Conservation (phyloP, 2,329 filamentous ascomycete species). For the Colletotrichum sp. region DNA sequence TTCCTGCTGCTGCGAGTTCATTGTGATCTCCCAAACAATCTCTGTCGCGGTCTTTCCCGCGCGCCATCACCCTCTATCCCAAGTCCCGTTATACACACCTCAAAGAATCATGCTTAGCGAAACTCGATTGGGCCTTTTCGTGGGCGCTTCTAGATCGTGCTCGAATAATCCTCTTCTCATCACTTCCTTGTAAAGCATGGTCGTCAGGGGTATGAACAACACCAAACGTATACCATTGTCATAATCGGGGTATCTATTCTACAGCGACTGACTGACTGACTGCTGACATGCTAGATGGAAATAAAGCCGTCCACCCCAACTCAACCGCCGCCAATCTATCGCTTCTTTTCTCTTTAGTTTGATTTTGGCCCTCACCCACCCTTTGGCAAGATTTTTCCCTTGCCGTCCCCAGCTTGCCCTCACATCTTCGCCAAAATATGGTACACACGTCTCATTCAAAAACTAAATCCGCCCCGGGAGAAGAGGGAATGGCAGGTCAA, state of each 20-base stretch:
- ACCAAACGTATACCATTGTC: slow-evolving; percentile 15
- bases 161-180: fast-evolving
- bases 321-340: not conserved
- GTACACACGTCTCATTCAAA: not conserved
- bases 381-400: not conserved
- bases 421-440: not conserved
- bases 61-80: no score
- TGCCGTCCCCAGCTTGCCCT: not conserved
- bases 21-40: no score
- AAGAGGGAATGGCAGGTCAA: not conserved
- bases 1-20: no score
- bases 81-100: no score
- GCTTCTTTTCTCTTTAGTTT: not conserved
- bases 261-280: slow-evolving; percentile 27
- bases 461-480: not conserved
- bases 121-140: fast-evolving
- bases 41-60: no score
- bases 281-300: not conserved
- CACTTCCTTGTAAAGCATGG: not conserved
- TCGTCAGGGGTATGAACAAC: not conserved
- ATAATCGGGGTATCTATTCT: slow-evolving; percentile 48
- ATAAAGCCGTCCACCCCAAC: not conserved
- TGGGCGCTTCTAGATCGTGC: not conserved
- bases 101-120: no score
- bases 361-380: not conserved